phyloP scores from a whole-genome alignment of 164 flowering plant species.

The Vitis cinerea region DNA sequence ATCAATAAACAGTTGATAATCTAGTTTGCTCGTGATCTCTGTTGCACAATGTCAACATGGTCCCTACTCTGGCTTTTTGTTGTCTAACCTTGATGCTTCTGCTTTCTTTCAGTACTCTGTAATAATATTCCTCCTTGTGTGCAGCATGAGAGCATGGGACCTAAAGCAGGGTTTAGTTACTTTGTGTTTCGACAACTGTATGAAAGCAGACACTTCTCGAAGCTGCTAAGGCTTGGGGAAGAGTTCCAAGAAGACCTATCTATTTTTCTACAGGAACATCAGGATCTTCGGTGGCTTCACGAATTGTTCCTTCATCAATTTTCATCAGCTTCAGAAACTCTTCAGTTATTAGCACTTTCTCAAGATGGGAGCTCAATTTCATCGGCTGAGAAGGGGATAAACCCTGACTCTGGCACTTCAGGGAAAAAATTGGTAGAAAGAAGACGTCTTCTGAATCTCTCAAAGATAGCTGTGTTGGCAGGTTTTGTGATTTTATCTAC shows the following conservation, averaged over 20 bases:
- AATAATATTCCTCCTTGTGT: background rate
- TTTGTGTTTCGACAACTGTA: slow-evolving; percentile 74
- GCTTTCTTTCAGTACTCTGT: background rate
- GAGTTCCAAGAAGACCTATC: slow-evolving; percentile 88
- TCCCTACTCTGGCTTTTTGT: background rate
- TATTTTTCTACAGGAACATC: slow-evolving; percentile 65
- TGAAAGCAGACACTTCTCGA: slow-evolving; percentile 53
- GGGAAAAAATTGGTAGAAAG: slow-evolving; percentile 56
- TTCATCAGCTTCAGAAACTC: slow-evolving; percentile 85
- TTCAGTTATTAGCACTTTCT: slow-evolving; percentile 77
- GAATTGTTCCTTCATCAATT: slow-evolving; percentile 77
- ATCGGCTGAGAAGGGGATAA: slow-evolving; percentile 33
- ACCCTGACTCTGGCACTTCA: slow-evolving; percentile 11
- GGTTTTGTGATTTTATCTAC: slow-evolving; percentile 35
- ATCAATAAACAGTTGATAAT: too few species aligned
- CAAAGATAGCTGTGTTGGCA: slow-evolving; percentile 83
- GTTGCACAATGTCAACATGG: background rate
- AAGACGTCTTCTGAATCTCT: slow-evolving; percentile 67
- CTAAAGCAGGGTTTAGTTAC: slow-evolving; percentile 83
- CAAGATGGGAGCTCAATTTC: slow-evolving; percentile 39
- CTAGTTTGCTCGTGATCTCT: too few species aligned
- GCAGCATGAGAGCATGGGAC: slow-evolving; percentile 90
- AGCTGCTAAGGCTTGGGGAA: slow-evolving; percentile 91
- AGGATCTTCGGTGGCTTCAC: slow-evolving; percentile 90
- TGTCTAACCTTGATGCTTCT: background rate